Conservation (phyloP, 202 grass and related monocot species). For the Hordeum pubiflorum region DNA sequence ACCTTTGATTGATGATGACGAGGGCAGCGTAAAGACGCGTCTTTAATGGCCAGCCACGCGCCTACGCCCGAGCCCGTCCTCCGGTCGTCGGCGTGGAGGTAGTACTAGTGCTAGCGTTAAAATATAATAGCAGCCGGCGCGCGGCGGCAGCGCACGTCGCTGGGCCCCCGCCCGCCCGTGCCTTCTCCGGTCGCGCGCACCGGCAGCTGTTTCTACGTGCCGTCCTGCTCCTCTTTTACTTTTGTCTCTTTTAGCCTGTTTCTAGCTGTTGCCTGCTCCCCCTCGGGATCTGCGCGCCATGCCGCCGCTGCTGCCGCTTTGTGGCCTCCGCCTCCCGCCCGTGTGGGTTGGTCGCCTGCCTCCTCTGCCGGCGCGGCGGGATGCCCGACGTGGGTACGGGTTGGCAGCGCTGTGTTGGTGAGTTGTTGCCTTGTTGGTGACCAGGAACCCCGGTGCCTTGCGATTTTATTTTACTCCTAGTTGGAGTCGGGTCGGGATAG, state of each 20-base stretch:
- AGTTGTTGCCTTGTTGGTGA: constrained; percentile 32
- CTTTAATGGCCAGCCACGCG: constrained; percentile 30
- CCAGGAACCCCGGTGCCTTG: neutral
- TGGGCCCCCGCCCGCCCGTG: neutral
- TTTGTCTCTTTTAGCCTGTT: constrained; percentile 24
- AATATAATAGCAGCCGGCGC: constrained; percentile 1
- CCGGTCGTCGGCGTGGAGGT: constrained; percentile 16
- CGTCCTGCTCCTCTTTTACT: constrained; percentile 10
- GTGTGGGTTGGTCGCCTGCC: constrained; percentile 9
- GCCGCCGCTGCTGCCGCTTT: neutral
- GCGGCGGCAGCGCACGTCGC: constrained; percentile 31
- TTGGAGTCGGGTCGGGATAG: neutral
- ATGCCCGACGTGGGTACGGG: neutral
- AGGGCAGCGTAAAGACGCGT: constrained; percentile 24
- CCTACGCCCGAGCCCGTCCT: constrained; percentile 1
- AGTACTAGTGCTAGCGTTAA: neutral
- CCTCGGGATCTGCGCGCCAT: constrained; percentile 26
- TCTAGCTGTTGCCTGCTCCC: constrained; percentile 4
- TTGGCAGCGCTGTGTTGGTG: constrained; percentile 5
- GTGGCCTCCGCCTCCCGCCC: neutral
- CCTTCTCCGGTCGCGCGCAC: neutral
- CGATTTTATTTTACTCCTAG: neutral
- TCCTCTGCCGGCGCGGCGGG: constrained; percentile 14
- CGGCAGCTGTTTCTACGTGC: constrained; percentile 7
- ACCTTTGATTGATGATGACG: constrained; percentile 17